Conservation (phyloP, 768 basidiomycete species). For the Amanita muscaria region DNA sequence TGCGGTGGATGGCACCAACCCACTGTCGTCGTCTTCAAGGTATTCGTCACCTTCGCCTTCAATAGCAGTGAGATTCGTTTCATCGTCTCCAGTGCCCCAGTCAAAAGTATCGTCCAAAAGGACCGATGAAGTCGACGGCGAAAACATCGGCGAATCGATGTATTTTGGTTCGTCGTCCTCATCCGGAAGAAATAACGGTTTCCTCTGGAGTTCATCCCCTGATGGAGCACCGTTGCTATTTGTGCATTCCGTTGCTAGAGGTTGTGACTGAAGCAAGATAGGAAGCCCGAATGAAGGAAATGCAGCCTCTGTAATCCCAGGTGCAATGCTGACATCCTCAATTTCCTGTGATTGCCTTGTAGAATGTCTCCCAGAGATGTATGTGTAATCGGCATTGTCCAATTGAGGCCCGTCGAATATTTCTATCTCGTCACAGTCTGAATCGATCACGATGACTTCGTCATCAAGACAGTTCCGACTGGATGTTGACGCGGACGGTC, state of each 20-base stretch:
- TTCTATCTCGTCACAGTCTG: conserved; percentile 41
- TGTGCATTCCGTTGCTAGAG: too few relatives aligned
- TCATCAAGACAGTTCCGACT: conserved; percentile 1
- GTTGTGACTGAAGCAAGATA: conserved; percentile 10
- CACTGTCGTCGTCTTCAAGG: conserved; percentile 9
- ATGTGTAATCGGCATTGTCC: too few relatives aligned
- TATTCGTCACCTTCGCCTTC: conserved; percentile 20
- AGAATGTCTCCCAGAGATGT: too few relatives aligned
- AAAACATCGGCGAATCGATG: neutral
- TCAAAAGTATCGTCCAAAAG: conserved; percentile 33
- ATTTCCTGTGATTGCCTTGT: neutral
- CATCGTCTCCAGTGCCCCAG: conserved; percentile 74
- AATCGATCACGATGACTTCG: conserved; percentile 56
- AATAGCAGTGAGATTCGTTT: conserved; percentile 14
- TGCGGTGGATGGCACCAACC: neutral
- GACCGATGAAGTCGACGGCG: conserved; percentile 19
- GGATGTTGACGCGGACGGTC: neutral
- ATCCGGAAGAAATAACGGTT: neutral
- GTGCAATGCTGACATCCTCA: conserved; percentile 11
- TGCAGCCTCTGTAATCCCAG: conserved; percentile 14
- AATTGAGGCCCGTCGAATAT: conserved; percentile 18
- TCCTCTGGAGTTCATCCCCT: neutral
- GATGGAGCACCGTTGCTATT: neutral
- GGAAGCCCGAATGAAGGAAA: conserved; percentile 14
- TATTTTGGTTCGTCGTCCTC: neutral